These are phyloP conservation scores for Tilletiopsis washingtonensis DNA, from an alignment of 1,284 basidiomycete genomes.

Conservation along the genomic window DNA sequence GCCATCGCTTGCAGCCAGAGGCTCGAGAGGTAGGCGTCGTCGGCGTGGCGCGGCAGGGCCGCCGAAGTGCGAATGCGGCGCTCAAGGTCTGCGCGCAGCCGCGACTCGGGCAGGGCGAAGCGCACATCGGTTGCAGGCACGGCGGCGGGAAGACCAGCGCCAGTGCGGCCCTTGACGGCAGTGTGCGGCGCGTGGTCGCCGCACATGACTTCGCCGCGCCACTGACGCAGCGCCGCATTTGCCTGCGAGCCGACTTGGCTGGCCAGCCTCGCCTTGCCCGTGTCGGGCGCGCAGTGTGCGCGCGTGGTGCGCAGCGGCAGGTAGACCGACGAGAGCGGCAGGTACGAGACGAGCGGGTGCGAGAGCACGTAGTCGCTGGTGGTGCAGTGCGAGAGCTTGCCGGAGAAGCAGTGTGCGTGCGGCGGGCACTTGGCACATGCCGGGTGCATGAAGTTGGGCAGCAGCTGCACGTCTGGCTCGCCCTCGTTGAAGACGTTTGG, in stretches of 20 bases:
- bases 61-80: no score
- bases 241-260: constrained; percentile 27
- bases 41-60: background rate
- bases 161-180: background rate
- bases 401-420: constrained; percentile 25
- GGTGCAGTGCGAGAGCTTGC: constrained; percentile 20
- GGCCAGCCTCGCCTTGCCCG: constrained; percentile 39
- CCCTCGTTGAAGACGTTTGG: no score
- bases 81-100: background rate
- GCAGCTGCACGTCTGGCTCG: no score
- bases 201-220: constrained; percentile 37
- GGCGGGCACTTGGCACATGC: constrained; percentile 35
- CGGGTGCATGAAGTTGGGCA: constrained; percentile 18
- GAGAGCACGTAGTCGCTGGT: constrained; percentile 33
- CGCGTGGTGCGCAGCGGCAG: constrained; percentile 21
- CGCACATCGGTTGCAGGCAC: background rate
- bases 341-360: constrained; percentile 13
- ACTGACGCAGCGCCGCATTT: constrained; percentile 23
- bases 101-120: background rate
- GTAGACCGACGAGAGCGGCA: constrained; percentile 18
- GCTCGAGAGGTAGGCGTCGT: background rate
- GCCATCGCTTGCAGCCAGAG: background rate
- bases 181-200: constrained; percentile 18
- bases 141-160: background rate
- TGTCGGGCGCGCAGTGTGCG: constrained; percentile 34